Base-by-base conservation (phyloP, 192 early-diverging fungal genomes). In the Linnemannia hyalina region DNA sequence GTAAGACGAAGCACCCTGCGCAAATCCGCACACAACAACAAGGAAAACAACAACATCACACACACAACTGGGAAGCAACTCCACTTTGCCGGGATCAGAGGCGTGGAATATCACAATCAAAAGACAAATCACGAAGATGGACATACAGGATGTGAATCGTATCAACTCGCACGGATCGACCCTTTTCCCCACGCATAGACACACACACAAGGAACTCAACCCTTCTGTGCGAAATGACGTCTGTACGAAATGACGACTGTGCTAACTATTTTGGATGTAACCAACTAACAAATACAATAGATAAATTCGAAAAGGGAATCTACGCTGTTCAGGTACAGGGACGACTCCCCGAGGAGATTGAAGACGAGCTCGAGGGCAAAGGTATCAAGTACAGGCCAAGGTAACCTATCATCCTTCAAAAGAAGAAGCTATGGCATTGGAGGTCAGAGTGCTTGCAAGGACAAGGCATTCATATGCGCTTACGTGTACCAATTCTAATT, bases 251-350 rank as follows among this genome's bases (percentile, higher is more conserved):
- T 18, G 49, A 52, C 49, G 18, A 20, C 47, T 26, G 47, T 18
- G 38, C 60, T 70, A 55, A 87, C 46, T 74, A 89, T 44, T 35
- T 26, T 60, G 9, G 60, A 1, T 55, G 38, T 70, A 22, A 57
- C 29, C 49, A 22, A 52, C 22, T 22, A 52, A 20, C 20, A 52
- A 20, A 52, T 16, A 32, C 6, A 49, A 18, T 85, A 94, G 93
- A 93, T 68, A 90, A 91, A 82, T 93, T 90, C 70, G 86, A 89
- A 60, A 92, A 91, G 26, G 96, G 96, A 18, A 87, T 97, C 22
- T 97, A 97, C 77, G 96, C 96, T 11, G 91, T 95, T 26, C 90
- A 93, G 70, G 94, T 97, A 46, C 82, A 90, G 47, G 96, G 96
- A 18, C 90, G 92, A 35, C 82, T 97, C 38, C 95, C 95, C 9